These are phyloP conservation scores for Solanum clarkiae DNA, from an alignment of 257 asterid species.

Conservation along the genomic window DNA sequence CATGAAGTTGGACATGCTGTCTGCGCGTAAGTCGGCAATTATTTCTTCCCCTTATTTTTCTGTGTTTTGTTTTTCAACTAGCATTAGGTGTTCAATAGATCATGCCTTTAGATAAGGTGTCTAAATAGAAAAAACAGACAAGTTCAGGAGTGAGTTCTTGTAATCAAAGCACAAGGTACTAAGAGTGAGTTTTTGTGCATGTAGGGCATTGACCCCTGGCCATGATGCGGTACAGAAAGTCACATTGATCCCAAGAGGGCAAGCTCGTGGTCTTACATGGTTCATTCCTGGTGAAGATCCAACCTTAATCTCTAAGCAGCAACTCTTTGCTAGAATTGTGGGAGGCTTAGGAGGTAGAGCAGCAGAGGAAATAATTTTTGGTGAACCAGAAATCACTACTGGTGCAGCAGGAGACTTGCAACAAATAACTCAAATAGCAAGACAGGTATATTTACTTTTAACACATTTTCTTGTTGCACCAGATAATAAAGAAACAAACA, in stretches of 20 bases:
- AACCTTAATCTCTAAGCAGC: slow-evolving; percentile 35
- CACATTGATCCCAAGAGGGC: slow-evolving; percentile 69
- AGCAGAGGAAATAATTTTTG: slow-evolving; percentile 59
- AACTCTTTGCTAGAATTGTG: slow-evolving; percentile 57
- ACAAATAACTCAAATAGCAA: slow-evolving; percentile 47
- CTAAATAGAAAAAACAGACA: not conserved
- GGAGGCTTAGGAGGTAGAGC: slow-evolving; percentile 75
- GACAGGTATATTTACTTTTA: slow-evolving; percentile 21
- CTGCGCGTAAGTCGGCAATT: slow-evolving; percentile 37
- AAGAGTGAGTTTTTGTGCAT: not conserved
- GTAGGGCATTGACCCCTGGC: slow-evolving; percentile 53
- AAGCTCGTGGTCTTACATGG: slow-evolving; percentile 71
- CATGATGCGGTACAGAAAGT: slow-evolving; percentile 66
- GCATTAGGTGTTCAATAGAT: not conserved
- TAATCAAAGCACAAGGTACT: not conserved
- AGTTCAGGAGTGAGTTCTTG: not conserved
- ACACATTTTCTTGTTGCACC: not conserved
- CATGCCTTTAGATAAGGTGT: not conserved
- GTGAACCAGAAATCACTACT: slow-evolving; percentile 56
- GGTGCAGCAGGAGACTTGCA: slow-evolving; percentile 70
- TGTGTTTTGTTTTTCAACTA: not conserved
- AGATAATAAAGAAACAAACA: not conserved
- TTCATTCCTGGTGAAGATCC: slow-evolving; percentile 52
- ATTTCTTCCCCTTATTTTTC: not conserved
- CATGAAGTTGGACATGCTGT: slow-evolving; percentile 61